Evolutionary conservation across 257 asterid genomes (phyloP).

Genomic region (Galeopsis tetrahit): DNA sequence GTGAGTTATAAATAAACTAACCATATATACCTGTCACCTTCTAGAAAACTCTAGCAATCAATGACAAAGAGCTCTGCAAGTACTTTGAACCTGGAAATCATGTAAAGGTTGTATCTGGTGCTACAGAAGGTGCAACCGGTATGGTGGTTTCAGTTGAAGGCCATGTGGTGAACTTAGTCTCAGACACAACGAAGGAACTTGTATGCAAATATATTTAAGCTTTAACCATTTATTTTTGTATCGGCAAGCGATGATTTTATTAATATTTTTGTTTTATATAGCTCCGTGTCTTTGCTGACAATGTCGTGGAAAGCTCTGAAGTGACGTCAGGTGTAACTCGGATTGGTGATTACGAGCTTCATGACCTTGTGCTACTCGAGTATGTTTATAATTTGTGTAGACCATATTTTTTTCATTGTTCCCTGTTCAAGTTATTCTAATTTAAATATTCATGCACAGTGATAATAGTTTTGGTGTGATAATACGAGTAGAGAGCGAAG

Average conservation of each 20-base stretch:
- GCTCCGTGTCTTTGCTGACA: constrained; percentile 95
- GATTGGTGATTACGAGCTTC: constrained; percentile 95
- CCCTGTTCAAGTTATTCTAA: constrained; percentile 6
- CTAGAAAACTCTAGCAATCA: constrained; percentile 81
- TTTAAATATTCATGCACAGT: constrained; percentile 53
- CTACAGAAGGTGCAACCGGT: constrained; percentile 96
- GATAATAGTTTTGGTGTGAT: constrained; percentile 91
- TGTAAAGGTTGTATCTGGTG: constrained; percentile 91
- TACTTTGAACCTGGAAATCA: constrained; percentile 96
- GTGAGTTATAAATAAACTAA: constrained; percentile 22
- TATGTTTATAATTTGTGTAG: constrained; percentile 40
- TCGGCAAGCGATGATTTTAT: constrained; percentile 10
- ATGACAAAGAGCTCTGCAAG: constrained; percentile 90
- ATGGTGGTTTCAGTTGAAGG: constrained; percentile 98
- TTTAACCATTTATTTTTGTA: constrained; percentile 13
- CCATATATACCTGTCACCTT: constrained; percentile 30
- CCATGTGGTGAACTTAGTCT: constrained; percentile 91
- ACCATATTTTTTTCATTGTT: background rate
- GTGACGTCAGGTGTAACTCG: constrained; percentile 89
- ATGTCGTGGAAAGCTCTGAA: constrained; percentile 96
- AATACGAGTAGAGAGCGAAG: constrained; percentile 96
- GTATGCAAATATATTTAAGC: constrained; percentile 46
- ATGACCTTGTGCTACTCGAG: constrained; percentile 91
- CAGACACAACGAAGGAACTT: constrained; percentile 96
- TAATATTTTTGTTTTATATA: constrained; percentile 33